These are phyloP conservation scores for Glutinoglossum americanum DNA, from an alignment of 495 filamentous ascomycete genomes.

Conservation along the genomic window DNA sequence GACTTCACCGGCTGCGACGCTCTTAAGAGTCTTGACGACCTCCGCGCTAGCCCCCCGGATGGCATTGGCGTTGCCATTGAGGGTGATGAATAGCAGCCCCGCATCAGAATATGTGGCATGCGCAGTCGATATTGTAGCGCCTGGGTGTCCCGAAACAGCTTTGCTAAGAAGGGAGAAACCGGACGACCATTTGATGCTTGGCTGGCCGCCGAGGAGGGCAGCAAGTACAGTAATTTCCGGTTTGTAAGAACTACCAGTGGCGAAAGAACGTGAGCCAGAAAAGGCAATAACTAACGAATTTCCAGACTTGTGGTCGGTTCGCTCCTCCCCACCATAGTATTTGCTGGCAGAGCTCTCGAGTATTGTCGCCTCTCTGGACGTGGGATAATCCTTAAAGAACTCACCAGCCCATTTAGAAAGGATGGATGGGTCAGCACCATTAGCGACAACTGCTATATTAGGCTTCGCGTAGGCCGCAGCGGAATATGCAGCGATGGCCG, in stretches of 20 bases:
- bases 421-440: constrained; percentile 54
- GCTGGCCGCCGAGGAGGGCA: constrained; percentile 73
- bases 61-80: constrained; percentile 47
- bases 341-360: constrained; percentile 34
- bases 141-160: constrained; percentile 40
- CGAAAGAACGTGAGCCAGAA: constrained; percentile 63
- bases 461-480: constrained; percentile 59
- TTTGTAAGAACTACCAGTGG: constrained; percentile 48
- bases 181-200: constrained; percentile 84
- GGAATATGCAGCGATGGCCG: constrained; percentile 47
- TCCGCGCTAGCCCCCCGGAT: constrained; percentile 38
- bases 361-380: constrained; percentile 12
- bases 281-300: constrained; percentile 77
- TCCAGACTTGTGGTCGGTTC: constrained; percentile 48
- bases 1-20: constrained; percentile 49
- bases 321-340: constrained; percentile 89
- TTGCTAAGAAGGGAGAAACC: constrained; percentile 80
- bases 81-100: constrained; percentile 63
- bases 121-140: constrained; percentile 43
- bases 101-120: constrained; percentile 85
- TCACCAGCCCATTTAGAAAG: constrained; percentile 80
- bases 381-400: constrained; percentile 47
- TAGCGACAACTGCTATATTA: constrained; percentile 79
- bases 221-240: constrained; percentile 77
- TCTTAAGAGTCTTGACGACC: constrained; percentile 59